Conservation (phyloP, 2,329 filamentous ascomycete genomes). For the Neonectria neomacrospora region DNA sequence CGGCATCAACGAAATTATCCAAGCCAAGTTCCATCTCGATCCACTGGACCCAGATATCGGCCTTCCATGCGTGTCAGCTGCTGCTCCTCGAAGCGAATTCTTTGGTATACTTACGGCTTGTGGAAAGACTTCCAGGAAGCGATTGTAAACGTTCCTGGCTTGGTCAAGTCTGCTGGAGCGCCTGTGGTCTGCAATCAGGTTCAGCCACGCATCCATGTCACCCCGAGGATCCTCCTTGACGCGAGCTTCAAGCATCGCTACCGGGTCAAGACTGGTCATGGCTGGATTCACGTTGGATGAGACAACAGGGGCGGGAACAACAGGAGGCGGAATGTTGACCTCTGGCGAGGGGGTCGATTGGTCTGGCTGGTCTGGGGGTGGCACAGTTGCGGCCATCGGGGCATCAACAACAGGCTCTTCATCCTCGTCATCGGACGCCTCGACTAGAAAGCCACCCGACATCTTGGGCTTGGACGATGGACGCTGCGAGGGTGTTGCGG, state of each 20-base stretch:
- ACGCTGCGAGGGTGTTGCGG: slow-evolving; percentile 44
- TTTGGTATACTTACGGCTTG: slow-evolving; percentile 76
- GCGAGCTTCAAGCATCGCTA: slow-evolving; percentile 87
- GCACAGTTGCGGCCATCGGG: slow-evolving; percentile 25
- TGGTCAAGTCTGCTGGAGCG: slow-evolving; percentile 85
- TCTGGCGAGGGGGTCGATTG: slow-evolving; percentile 39
- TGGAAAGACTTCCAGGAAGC: slow-evolving; percentile 89
- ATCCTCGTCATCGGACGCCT: slow-evolving; percentile 67
- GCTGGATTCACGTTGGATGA: slow-evolving; percentile 49
- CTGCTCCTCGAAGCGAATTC: neutral
- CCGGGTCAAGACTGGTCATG: slow-evolving; percentile 69
- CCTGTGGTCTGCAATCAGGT: slow-evolving; percentile 85
- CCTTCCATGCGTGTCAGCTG: slow-evolving; percentile 65
- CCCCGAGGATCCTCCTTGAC: slow-evolving; percentile 93
- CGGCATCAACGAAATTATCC: slow-evolving; percentile 83
- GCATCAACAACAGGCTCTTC: slow-evolving; percentile 42
- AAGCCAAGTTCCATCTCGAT: slow-evolving; percentile 89
- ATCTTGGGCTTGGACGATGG: slow-evolving; percentile 65
- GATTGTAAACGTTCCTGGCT: slow-evolving; percentile 81
- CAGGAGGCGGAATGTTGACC: slow-evolving; percentile 33
- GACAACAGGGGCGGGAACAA: slow-evolving; percentile 35
- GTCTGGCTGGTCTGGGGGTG: slow-evolving; percentile 29
- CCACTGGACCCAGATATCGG: slow-evolving; percentile 90
- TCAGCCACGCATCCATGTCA: slow-evolving; percentile 91
- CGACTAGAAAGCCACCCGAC: slow-evolving; percentile 69